Percentiles rank a stretch among this genome's conserved stretches.
phyloP scores from a whole-genome alignment of 1,139 yeast species.

The Scheffersomyces segobiensis region DNA sequence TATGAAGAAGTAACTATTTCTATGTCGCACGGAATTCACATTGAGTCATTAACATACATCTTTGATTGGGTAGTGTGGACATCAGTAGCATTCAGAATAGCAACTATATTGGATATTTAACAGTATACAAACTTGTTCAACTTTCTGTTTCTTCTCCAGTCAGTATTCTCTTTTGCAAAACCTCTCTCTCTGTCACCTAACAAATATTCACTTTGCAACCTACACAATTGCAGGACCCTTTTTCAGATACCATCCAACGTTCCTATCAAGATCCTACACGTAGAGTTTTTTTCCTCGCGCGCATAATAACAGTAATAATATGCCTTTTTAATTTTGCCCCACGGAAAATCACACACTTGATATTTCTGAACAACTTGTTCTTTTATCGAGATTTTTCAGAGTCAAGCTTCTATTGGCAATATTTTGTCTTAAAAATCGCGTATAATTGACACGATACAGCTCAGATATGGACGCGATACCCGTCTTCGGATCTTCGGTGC shows the following conservation, averaged over 20 bases:
- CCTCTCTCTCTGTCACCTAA: too few species aligned
- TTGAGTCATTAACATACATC: too few species aligned
- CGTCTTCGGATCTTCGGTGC: constrained; percentile 32
- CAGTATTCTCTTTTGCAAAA: too few species aligned
- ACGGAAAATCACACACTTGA: neutral
- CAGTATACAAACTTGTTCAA: too few species aligned
- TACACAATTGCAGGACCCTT: too few species aligned
- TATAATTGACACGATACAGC: neutral
- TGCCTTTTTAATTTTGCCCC: neutral
- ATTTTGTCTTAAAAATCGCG: neutral
- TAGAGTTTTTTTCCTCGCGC: neutral
- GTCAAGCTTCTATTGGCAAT: neutral
- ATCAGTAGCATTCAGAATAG: too few species aligned
- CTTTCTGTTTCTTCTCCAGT: too few species aligned
- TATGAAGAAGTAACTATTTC: neutral
- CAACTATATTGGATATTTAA: too few species aligned
- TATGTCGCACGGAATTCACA: neutral
- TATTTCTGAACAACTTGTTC: neutral
- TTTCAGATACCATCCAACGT: too few species aligned
- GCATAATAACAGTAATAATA: neutral
- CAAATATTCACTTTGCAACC: too few species aligned
- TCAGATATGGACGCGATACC: neutral
- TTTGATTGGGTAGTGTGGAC: too few species aligned
- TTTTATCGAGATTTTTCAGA: neutral
- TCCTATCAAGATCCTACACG: neutral